These are phyloP conservation scores for Xerocomellus amylosporus DNA, from an alignment of 768 basidiomycete species.

Conservation along the genomic window DNA sequence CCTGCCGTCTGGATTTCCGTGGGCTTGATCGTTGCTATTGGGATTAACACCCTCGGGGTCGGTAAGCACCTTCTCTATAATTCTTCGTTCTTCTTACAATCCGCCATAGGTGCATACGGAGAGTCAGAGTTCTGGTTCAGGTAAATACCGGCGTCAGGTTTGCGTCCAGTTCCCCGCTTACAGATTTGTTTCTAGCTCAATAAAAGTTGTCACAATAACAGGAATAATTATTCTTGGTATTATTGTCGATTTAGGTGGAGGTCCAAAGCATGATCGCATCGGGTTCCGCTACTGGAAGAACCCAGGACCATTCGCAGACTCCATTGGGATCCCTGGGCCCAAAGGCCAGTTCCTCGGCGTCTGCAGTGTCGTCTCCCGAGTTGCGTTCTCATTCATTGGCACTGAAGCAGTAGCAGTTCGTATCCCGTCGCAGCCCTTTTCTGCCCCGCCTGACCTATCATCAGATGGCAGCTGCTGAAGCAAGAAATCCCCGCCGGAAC, in stretches of 20 bases:
- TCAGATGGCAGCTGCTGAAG: conserved; percentile 46
- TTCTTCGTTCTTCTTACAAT: neutral
- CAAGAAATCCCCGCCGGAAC: conserved; percentile 47
- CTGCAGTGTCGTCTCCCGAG: conserved; percentile 42
- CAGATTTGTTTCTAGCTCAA: neutral
- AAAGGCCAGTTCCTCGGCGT: conserved; percentile 3
- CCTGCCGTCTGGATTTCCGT: neutral
- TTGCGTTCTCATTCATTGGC: conserved; percentile 59
- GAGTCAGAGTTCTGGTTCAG: conserved; percentile 8
- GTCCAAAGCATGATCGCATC: conserved; percentile 1
- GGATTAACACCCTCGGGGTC: neutral
- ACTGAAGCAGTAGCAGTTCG: conserved; percentile 50
- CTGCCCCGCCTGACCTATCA: neutral
- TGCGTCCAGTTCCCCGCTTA: neutral
- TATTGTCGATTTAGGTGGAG: conserved; percentile 3
- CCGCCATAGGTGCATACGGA: conserved; percentile 1
- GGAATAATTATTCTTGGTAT: conserved; percentile 4
- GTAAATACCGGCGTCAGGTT: neutral
- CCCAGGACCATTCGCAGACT: conserved; percentile 1
- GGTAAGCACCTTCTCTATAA: neutral
- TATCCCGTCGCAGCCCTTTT: neutral
- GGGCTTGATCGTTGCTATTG: neutral
- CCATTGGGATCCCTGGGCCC: neutral
- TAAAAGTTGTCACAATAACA: neutral
- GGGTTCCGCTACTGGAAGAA: conserved; percentile 43